Percentiles rank a stretch among this genome's conserved stretches.
phyloP scores from a whole-genome alignment of 306 rosid genomes.

The Quercus suber region DNA sequence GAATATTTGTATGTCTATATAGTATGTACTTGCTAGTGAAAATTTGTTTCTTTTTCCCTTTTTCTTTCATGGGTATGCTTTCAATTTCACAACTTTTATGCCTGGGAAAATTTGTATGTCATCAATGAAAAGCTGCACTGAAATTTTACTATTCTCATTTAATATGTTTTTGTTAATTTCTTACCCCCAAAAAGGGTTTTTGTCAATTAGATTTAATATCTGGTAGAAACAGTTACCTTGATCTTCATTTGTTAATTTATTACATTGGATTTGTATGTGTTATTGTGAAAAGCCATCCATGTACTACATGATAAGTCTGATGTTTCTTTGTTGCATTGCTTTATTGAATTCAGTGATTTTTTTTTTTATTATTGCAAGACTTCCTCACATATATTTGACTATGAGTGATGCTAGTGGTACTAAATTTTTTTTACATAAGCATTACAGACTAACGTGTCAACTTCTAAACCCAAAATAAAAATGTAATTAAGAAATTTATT shows the following conservation, averaged over 20 bases:
- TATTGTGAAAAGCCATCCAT: neutral
- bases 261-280: neutral
- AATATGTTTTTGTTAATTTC: too few species aligned
- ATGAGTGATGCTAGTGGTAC: too few species aligned
- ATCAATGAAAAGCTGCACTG: neutral
- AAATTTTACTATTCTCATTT: neutral
- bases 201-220: neutral
- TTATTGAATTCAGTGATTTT: neutral
- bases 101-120: neutral
- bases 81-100: neutral
- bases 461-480: too few species aligned
- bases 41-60: neutral
- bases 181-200: neutral
- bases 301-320: neutral
- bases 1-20: too few species aligned
- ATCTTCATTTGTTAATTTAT: neutral
- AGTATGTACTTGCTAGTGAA: neutral
- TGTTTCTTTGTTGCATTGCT: neutral
- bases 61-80: neutral
- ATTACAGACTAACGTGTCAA: too few species aligned
- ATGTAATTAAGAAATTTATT: too few species aligned
- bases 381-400: neutral
- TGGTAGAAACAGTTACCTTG: neutral
- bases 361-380: neutral
- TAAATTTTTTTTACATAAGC: too few species aligned